Base-by-base conservation (phyloP, 805 yeast species). In the Zygosaccharomyces gambellarensis region DNA sequence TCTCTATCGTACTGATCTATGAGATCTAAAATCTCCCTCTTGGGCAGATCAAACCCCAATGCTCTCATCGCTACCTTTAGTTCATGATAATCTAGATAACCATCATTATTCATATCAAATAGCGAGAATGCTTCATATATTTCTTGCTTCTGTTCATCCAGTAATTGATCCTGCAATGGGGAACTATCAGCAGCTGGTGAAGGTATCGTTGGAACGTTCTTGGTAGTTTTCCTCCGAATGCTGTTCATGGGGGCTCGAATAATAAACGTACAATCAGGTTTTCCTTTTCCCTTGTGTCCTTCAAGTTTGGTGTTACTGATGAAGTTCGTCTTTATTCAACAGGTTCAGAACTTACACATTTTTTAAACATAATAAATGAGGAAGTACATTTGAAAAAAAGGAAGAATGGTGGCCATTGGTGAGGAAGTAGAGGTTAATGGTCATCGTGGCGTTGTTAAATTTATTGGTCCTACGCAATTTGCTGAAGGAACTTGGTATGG, bases 61-160 rank as follows among this genome's bases (percentile, higher is more conserved):
- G 99, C 99, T 47, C 95, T 73, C 72, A 94, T 81, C 0, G 99
- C 97, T 17, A 90, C 96, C 68, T 89, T 90, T 55, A 89, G 73
- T 60, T 92, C 98, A 62, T 94, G 98, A 66, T 87, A 92, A 61
- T 94, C 97, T 45, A 94, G 75, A 56, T 76, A 78, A 3, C 97
- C 95, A 65, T 94, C 98, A 51, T 81, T 82, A 68, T 94, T 89
- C 86, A 88, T 83, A 63, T 94, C 99, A 67, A 94, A 94, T 29
- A 92, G 73, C 44, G 84, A 79, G 64, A 92, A 92, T 62, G 97
- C 97, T 63, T 90, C 97, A 52, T 89, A 76, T 56, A 90, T 88
- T 64, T 92, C 97, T 61, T 87, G 94, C 57, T 85, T 85, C 64
- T 90, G 96, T 60, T 90, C 96, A 48, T 87, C 88, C 51, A 87